Base-by-base conservation (phyloP, 306 rosid genomes). In the Cucurbita maxima region DNA sequence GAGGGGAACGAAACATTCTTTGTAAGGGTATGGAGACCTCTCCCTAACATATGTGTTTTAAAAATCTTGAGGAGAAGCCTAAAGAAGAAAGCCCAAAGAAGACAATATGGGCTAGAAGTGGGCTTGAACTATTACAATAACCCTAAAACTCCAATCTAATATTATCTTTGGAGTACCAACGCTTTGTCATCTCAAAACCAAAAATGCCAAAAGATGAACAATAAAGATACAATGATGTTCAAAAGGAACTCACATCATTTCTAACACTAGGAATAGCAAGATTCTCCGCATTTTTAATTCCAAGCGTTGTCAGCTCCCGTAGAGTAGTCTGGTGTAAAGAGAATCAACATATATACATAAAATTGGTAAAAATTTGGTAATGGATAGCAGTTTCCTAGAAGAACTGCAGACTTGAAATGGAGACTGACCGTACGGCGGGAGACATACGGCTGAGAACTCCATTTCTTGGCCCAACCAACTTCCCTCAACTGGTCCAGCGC, bases 401-500 rank as follows among this genome's bases (percentile, higher is more conserved):
- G 59, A 55, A 55, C 79, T 81, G 73, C 74, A 82, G 61, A 85
- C 78, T 83, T 82, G 77, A 76, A 78, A 84, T 68, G 81, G 83
- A 87, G 80, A 93, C 94, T 93, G 88, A 90, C 98, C 96, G 88
- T 90, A 36, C 98, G 96, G 59, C 97, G 88, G 6, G 98, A 93
- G 69, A 88, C 89, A 76, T 88, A 84, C 52, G 98, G 98, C 82
- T 93, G 98, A 77, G 97, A 93, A 82, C 92, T 85, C 98, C 98
- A 93, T 83, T 88, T 90, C 88, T 86, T 90, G 48, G 97, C 98
- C 94, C 97, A 93, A 56, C 98, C 96, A 71, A 77, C 78, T 80
- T 90, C 90, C 78, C 75, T 82, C 7, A 93, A 89, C 84, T 86
- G 81, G 86, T 88, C 88, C 76, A 93, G 92, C 63, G 90, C 92